Percentiles rank a stretch among this genome's conserved stretches.
phyloP scores from a whole-genome alignment of 805 yeast species.

The Teunomyces lycoperdinae region DNA sequence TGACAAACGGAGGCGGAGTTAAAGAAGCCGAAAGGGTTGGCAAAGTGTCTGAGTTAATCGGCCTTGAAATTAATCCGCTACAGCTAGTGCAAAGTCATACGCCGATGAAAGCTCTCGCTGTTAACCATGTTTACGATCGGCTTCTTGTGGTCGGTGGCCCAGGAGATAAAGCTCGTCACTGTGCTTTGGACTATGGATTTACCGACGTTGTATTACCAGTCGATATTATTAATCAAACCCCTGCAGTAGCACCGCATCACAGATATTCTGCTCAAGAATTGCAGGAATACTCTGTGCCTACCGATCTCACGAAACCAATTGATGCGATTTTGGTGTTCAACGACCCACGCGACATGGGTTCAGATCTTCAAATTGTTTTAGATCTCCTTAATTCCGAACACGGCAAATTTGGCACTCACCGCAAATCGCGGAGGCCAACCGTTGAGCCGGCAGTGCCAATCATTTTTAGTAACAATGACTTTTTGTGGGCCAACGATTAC shows the following conservation, averaged over 20 bases:
- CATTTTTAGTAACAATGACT: slow-evolving; percentile 78
- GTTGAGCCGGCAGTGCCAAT: slow-evolving; percentile 62
- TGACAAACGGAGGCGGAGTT: slow-evolving; percentile 91
- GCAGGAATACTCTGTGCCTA: slow-evolving; percentile 38
- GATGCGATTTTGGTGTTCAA: slow-evolving; percentile 82
- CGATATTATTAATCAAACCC: slow-evolving; percentile 62
- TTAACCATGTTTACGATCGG: slow-evolving; percentile 45
- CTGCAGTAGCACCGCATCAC: slow-evolving; percentile 68
- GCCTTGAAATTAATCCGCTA: slow-evolving; percentile 44
- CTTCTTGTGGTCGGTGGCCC: slow-evolving; percentile 87
- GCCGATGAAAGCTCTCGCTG: slow-evolving; percentile 64
- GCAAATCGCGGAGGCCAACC: slow-evolving; percentile 21
- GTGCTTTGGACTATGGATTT: slow-evolving; percentile 78
- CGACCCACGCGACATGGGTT: slow-evolving; percentile 86
- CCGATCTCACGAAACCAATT: slow-evolving; percentile 39
- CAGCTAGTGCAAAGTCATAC: slow-evolving; percentile 89
- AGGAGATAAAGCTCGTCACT: slow-evolving; percentile 63
- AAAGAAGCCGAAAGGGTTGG: slow-evolving; percentile 60
- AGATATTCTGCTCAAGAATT: slow-evolving; percentile 46
- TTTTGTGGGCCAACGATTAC: slow-evolving; percentile 85
- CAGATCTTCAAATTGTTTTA: slow-evolving; percentile 74
- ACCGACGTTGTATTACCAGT: slow-evolving; percentile 67
- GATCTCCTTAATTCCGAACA: slow-evolving; percentile 64
- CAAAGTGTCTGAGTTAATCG: slow-evolving; percentile 46
- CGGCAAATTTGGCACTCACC: slow-evolving; percentile 64